Conservation (phyloP, 2,329 filamentous ascomycete genomes). For the Mariannaea elegans region DNA sequence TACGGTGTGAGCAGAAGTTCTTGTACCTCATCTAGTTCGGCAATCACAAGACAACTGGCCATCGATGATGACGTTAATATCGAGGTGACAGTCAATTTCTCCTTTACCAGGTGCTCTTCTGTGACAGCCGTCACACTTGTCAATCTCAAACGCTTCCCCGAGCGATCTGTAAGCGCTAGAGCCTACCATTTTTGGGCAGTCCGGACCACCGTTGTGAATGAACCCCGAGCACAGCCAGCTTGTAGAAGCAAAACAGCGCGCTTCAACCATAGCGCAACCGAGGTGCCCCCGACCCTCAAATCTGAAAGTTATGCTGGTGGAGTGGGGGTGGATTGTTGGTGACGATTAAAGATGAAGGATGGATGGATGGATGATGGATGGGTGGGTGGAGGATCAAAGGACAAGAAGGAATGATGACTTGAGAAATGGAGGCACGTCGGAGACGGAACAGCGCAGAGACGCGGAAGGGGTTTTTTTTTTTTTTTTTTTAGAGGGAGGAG, state of each 20-base stretch:
- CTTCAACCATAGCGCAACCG: conserved; percentile 8
- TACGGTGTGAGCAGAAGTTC: conserved; percentile 1
- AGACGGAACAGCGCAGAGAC: conserved; percentile 5
- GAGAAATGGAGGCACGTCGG: neutral
- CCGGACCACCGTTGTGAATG: neutral
- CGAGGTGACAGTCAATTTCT: neutral
- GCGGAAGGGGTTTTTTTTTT: neutral
- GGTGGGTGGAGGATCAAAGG: conserved; percentile 2
- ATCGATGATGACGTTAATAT: conserved; percentile 2
- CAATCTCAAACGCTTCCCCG: conserved; percentile 23
- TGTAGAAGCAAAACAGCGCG: neutral
- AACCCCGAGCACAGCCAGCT: neutral
- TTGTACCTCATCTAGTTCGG: conserved; percentile 1
- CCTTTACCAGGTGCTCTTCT: neutral
- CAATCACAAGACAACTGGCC: neutral
- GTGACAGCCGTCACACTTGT: conserved; percentile 17
- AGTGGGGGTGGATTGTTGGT: conserved; percentile 8
- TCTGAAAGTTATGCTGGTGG: conserved; percentile 11
- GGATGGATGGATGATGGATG: conserved; percentile 2
- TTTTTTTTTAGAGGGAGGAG: neutral
- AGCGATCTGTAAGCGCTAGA: conserved; percentile 21
- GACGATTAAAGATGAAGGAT: neutral
- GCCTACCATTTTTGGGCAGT: conserved; percentile 1
- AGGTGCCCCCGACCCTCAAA: conserved; percentile 10
- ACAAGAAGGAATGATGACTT: conserved; percentile 3